Percentiles rank a stretch among this genome's conserved stretches.
These are phyloP conservation scores for Quercus variabilis DNA, from an alignment of 306 rosid genomes.

Conservation along the genomic window DNA sequence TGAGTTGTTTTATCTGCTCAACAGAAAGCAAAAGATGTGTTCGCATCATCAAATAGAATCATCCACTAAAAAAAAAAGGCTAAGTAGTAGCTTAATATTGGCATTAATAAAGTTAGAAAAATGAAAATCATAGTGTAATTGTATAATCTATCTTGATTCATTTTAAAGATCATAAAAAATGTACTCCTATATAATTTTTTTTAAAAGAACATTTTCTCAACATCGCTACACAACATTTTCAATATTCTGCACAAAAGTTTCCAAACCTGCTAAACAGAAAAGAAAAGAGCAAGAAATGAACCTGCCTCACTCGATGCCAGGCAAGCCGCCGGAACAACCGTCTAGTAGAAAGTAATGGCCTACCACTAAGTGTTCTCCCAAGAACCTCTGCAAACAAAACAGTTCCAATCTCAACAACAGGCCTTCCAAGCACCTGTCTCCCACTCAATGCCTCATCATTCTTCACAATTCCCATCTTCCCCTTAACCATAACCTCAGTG, in stretches of 20 bases:
- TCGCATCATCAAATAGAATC: constrained; percentile 7
- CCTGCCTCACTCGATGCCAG: constrained; percentile 99
- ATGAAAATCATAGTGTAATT: not conserved
- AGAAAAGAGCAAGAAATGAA: constrained; percentile 55
- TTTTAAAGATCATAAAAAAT: not conserved
- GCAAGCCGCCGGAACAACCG: constrained; percentile 73
- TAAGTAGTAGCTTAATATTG: not conserved
- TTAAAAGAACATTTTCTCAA: not conserved
- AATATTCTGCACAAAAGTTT: constrained; percentile 12
- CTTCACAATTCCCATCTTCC: constrained; percentile 83
- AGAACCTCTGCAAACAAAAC: constrained; percentile 91
- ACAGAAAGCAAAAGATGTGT: constrained; percentile 14
- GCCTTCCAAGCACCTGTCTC: constrained; percentile 48
- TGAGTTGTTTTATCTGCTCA: constrained; percentile 75
- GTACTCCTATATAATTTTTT: not conserved
- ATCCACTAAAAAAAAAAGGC: not conserved
- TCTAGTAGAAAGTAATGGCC: constrained; percentile 91
- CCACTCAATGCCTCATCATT: constrained; percentile 62
- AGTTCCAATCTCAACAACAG: constrained; percentile 79
- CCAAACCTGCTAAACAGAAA: constrained; percentile 19
- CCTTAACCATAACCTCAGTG: constrained; percentile 49
- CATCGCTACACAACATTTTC: not conserved
- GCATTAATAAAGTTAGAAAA: not conserved
- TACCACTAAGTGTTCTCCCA: constrained; percentile 90
- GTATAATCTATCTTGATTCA: not conserved